Evolutionary conservation across 495 filamentous ascomycete genomes (phyloP).

Genomic region (Tuber calosporum): DNA sequence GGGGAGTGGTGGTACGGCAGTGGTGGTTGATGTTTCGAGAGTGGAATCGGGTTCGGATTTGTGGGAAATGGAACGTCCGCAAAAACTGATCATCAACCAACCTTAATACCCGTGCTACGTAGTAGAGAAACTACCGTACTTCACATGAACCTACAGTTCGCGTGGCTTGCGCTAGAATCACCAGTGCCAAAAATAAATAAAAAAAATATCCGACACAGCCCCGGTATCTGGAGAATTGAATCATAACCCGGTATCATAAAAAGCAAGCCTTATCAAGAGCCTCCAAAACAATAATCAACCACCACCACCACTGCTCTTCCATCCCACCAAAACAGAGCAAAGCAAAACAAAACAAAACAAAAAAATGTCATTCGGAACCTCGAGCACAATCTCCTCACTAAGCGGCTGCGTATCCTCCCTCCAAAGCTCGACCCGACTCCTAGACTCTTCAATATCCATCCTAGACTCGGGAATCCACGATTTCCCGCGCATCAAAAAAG

Average conservation of each 20-base stretch:
- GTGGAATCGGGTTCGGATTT: slow-evolving; percentile 25
- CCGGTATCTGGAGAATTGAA: no score
- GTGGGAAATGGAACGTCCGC: not conserved
- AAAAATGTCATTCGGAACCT: slow-evolving; percentile 25
- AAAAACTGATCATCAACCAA: slow-evolving; percentile 20
- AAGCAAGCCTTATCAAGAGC: not conserved
- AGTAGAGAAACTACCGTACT: not conserved
- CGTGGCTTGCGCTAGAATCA: not conserved
- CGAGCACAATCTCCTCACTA: slow-evolving; percentile 47
- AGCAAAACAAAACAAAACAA: not conserved
- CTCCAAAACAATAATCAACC: not conserved
- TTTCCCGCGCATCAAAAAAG: slow-evolving; percentile 64
- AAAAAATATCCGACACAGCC: not conserved
- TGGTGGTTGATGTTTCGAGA: slow-evolving; percentile 25
- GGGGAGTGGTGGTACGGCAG: slow-evolving; percentile 21
- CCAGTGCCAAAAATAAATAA: not conserved
- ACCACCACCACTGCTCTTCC: not conserved
- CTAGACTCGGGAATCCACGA: slow-evolving; percentile 65
- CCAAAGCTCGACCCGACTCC: slow-evolving; percentile 60
- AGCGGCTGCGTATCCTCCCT: slow-evolving; percentile 62
- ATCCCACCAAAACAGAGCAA: not conserved
- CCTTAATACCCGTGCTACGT: not conserved
- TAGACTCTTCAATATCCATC: slow-evolving; percentile 65
- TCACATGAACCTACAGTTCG: not conserved
- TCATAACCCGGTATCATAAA: not conserved